Base-by-base conservation (phyloP, 208 protist species). In the Vickermania ingenoplastis region DNA sequence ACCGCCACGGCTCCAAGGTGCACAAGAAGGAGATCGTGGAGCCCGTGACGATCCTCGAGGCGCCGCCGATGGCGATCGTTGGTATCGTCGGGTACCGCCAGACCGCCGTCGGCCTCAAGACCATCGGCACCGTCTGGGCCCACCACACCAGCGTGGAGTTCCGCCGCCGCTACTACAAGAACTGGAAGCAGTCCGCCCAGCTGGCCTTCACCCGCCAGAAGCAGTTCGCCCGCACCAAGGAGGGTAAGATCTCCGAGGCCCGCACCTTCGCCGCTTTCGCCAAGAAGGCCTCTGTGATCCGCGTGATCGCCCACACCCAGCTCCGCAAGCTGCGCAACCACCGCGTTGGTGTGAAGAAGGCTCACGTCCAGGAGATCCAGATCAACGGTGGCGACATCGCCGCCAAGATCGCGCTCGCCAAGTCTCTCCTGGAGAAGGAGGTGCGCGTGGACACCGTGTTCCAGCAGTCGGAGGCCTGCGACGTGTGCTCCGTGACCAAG, bases 301-400 rank as follows among this genome's bases (percentile, higher is more conserved):
- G 98, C 71, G 93, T 99, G 49, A 76, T 99, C 50, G 94, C 91
- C 62, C 98, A 99, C 96, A 99, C 98, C 60, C 97, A 99, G 91
- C 75, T 97, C 45, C 70, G 83, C 69, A 97, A 97, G 81, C 60
- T 98, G 60, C 85, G 85, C 67, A 95, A 98, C 80, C 98, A 99
- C 96, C 98, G 97, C 60, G 58, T 97, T 64, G 83, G 81, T 52
- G 88, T 98, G 79, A 99, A 99, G 97, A 99, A 99, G 86, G 97
- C 98, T 24, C 91, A 99, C 76, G 73, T 99, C 55, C 93, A 98
- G 68, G 98, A 99, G 92, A 99, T 99, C 83, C 98, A 99, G 86
- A 79, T 99, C 69, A 99, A 99, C 89, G 98, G 98, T 73, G 98
- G 98, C 65, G 71, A 75, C 60, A 76, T 98, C 53, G 77, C 70